Evolutionary conservation across 106 monocot genomes (phyloP).

Genomic region (Dendrobium officinale): DNA sequence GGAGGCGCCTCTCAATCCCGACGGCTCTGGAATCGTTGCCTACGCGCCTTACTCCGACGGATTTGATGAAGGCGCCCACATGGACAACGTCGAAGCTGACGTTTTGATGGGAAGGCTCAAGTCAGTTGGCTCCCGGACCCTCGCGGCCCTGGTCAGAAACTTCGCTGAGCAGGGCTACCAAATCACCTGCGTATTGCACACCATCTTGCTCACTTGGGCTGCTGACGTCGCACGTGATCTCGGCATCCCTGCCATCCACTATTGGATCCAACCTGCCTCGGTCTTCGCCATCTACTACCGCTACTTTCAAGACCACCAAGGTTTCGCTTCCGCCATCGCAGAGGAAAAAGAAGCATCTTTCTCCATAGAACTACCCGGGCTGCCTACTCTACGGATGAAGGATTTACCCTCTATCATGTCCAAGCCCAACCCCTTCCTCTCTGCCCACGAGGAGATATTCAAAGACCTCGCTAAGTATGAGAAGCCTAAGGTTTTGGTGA

Average conservation of each 20-base stretch:
- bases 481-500: not conserved
- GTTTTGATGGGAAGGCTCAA: conserved; percentile 11
- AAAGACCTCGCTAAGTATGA: not conserved
- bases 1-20: not conserved
- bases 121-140: conserved; percentile 5
- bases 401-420: not conserved
- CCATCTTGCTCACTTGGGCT: conserved; percentile 29
- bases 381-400: not conserved
- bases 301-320: conserved; percentile 25
- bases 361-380: not conserved
- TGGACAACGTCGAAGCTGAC: not conserved
- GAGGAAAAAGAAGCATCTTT: not conserved
- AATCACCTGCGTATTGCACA: conserved; percentile 11
- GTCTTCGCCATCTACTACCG: conserved; percentile 19
- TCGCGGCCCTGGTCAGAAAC: conserved; percentile 16
- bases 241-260: conserved; percentile 26
- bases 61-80: conserved; percentile 30
- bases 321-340: not conserved
- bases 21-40: conserved; percentile 20
- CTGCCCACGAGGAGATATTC: not conserved
- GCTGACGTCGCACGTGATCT: conserved; percentile 25
- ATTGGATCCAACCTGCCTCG: conserved; percentile 68
- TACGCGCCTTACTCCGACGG: conserved; percentile 56
- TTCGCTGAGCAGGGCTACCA: conserved; percentile 15
- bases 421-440: not conserved